Conservation (phyloP, 306 rosid genomes). For the Albizia julibrissin region DNA sequence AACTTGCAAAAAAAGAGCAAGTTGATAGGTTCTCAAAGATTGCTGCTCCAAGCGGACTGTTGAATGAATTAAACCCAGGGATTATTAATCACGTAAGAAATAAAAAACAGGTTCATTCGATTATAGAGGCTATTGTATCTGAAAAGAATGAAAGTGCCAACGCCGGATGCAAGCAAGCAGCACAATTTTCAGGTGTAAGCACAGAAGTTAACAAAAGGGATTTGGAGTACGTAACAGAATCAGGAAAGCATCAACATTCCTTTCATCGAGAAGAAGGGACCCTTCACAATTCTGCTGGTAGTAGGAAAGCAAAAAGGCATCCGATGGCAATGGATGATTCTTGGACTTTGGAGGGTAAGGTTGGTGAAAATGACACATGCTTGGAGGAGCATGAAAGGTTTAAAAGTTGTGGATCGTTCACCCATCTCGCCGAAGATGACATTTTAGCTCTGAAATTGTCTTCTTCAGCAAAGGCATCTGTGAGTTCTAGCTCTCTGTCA, state of each 20-base stretch:
- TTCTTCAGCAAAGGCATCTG: constrained; percentile 54
- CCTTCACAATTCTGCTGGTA: constrained; percentile 36
- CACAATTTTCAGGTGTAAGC: constrained; percentile 41
- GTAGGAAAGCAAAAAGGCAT: constrained; percentile 48
- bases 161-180: constrained; percentile 50
- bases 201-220: constrained; percentile 45
- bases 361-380: constrained; percentile 36
- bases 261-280: constrained; percentile 42
- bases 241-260: constrained; percentile 39
- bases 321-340: constrained; percentile 38
- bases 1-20: constrained; percentile 86
- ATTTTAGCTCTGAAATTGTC: constrained; percentile 58
- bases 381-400: constrained; percentile 41
- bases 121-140: constrained; percentile 87
- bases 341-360: constrained; percentile 41
- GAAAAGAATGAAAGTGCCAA: constrained; percentile 59
- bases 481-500: constrained; percentile 54
- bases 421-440: constrained; percentile 47
- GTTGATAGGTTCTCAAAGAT: constrained; percentile 75
- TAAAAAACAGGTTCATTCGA: constrained; percentile 88
- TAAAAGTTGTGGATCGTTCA: constrained; percentile 43
- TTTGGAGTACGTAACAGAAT: constrained; percentile 39
- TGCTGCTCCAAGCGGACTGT: constrained; percentile 98
- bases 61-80: constrained; percentile 93
- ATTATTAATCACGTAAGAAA: constrained; percentile 98